Conservation (phyloP, 2,329 filamentous ascomycete species). For the Trichoderma endophyticum region DNA sequence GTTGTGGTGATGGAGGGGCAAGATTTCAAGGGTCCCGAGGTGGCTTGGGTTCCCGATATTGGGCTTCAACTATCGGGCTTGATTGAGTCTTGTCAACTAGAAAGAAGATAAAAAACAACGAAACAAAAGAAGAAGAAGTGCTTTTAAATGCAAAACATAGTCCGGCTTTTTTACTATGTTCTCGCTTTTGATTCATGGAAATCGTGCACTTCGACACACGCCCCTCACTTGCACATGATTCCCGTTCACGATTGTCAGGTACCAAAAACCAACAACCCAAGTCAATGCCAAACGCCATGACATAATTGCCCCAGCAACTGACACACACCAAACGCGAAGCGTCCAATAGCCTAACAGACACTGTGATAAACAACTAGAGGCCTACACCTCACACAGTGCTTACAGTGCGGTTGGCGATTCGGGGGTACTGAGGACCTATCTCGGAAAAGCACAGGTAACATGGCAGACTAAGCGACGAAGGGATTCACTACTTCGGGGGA, state of each 20-base stretch:
- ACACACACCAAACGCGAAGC: background rate
- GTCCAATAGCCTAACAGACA: slow-evolving; percentile 9
- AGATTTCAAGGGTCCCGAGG: background rate
- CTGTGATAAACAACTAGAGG: slow-evolving; percentile 15
- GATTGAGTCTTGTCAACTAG: background rate
- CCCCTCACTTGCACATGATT: slow-evolving; percentile 17
- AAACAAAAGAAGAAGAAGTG: slow-evolving; percentile 23
- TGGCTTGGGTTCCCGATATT: background rate
- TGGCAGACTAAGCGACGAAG: background rate
- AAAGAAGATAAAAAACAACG: slow-evolving; percentile 24
- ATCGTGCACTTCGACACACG: slow-evolving; percentile 16
- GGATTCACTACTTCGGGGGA: background rate
- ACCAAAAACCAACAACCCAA: slow-evolving; percentile 1
- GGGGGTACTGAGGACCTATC: background rate
- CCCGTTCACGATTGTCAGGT: slow-evolving; percentile 22
- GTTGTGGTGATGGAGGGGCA: slow-evolving; percentile 7
- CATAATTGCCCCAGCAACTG: slow-evolving; percentile 33
- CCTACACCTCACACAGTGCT: slow-evolving; percentile 8
- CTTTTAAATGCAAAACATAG: slow-evolving; percentile 32
- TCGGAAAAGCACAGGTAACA: background rate
- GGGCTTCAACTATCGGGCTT: background rate
- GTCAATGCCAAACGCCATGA: slow-evolving; percentile 21
- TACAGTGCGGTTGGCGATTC: slow-evolving; percentile 1
- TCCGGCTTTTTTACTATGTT: slow-evolving; percentile 30
- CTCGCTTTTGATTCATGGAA: slow-evolving; percentile 22